Conservation (phyloP, 768 basidiomycete species). For the Suillus plorans region DNA sequence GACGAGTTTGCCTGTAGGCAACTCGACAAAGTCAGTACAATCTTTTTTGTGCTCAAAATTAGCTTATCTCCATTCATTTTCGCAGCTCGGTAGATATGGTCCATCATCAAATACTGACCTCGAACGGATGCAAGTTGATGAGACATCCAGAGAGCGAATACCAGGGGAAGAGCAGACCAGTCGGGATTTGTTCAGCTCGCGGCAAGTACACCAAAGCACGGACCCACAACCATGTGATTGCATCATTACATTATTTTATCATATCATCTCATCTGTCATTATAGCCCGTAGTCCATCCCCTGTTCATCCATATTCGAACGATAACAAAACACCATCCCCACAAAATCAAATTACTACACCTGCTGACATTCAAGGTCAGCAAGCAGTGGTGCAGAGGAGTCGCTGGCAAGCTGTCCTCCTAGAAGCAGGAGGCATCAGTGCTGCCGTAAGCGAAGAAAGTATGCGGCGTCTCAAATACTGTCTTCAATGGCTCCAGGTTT, state of each 20-base stretch:
- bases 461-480: slow-evolving; percentile 86
- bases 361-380: slow-evolving; percentile 30
- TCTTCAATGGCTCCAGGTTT: slow-evolving; percentile 82
- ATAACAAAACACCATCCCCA: slow-evolving; percentile 25
- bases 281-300: slow-evolving; percentile 9
- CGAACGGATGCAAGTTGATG: slow-evolving; percentile 30
- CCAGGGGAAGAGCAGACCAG: slow-evolving; percentile 3
- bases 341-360: slow-evolving; percentile 17
- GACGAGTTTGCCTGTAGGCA: slow-evolving; percentile 91
- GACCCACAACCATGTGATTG: slow-evolving; percentile 9
- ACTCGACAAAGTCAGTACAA: slow-evolving; percentile 68
- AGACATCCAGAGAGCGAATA: neutral
- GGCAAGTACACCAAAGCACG: slow-evolving; percentile 2
- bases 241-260: slow-evolving; percentile 3
- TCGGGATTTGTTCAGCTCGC: neutral
- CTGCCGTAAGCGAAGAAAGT: slow-evolving; percentile 88
- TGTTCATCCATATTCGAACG: neutral
- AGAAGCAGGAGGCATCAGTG: slow-evolving; percentile 86
- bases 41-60: slow-evolving; percentile 2
- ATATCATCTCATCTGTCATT: slow-evolving; percentile 1
- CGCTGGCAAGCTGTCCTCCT: slow-evolving; percentile 82
- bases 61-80: neutral
- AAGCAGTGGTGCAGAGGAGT: slow-evolving; percentile 69
- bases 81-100: slow-evolving; percentile 51
- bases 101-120: slow-evolving; percentile 34